These are phyloP conservation scores for Penicillium nucicola DNA, from an alignment of 495 filamentous ascomycete species.

Conservation along the genomic window DNA sequence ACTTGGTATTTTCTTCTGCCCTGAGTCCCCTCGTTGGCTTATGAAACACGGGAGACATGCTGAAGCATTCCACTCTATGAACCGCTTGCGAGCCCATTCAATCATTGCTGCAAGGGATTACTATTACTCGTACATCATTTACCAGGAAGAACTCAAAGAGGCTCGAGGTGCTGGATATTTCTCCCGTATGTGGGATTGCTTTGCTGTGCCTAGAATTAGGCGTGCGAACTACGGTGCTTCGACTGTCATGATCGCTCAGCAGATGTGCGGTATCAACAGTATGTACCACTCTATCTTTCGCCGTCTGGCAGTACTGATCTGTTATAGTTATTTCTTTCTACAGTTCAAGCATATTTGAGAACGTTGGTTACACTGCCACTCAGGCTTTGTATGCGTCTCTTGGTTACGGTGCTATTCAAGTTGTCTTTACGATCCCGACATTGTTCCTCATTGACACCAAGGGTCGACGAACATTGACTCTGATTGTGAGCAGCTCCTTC, in stretches of 20 bases:
- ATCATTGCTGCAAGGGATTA: slow-evolving; percentile 34
- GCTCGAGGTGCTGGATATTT: slow-evolving; percentile 46
- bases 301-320: slow-evolving; percentile 5
- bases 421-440: slow-evolving; percentile 68
- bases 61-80: slow-evolving; percentile 53
- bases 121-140: slow-evolving; percentile 52
- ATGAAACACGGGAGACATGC: slow-evolving; percentile 55
- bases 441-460: slow-evolving; percentile 73
- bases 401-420: slow-evolving; percentile 61
- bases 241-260: slow-evolving; percentile 62
- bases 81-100: slow-evolving; percentile 51
- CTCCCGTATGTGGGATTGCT: slow-evolving; percentile 55
- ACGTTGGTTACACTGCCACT: slow-evolving; percentile 52
- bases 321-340: slow-evolving; percentile 74
- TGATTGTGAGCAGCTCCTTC: slow-evolving; percentile 23
- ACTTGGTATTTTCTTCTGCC: slow-evolving; percentile 60
- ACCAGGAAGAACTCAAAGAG: slow-evolving; percentile 47
- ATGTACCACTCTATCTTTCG: slow-evolving; percentile 20
- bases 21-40: slow-evolving; percentile 66
- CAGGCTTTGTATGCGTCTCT: slow-evolving; percentile 67
- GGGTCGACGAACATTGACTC: slow-evolving; percentile 61
- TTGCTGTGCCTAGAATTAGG: slow-evolving; percentile 60
- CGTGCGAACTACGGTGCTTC: slow-evolving; percentile 60
- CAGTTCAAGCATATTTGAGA: slow-evolving; percentile 63
- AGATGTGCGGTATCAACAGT: slow-evolving; percentile 45